Base-by-base conservation (phyloP, 2,329 filamentous ascomycete genomes). In the Colletotrichum sp. region DNA sequence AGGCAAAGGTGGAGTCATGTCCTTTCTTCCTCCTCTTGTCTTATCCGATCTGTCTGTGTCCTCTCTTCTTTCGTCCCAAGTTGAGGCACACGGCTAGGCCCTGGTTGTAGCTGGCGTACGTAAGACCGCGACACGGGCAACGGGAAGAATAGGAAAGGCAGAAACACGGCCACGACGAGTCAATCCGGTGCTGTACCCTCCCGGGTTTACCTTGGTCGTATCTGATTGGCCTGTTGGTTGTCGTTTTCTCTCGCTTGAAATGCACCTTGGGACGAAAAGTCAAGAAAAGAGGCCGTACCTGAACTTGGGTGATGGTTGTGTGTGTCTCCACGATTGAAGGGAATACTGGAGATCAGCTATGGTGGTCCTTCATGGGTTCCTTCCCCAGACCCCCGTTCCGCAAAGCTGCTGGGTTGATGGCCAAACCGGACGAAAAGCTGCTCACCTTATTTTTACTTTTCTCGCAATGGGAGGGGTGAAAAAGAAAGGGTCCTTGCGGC, bases 1-100 rank as follows among this genome's bases (percentile, higher is more conserved):
- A 63, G 63, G 52, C 30, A 15, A 16, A 62, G 32, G 64, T 49
- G 57, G 70, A 73, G 70, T 73, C 73, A 68, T 68, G 70, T 69
- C 36, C 26, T 66, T 18, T 28, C 15, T 18, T 12, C 24, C 24
- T 60, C 21, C 30, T 52, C 21, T 28, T n/a, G 16, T 32, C 26
- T 57, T 34, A 57, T 24, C 30, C 55, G 18, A 16, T 32, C 57
- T 60, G 26, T n/a, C 12, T 32, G n/a, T 62, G 28, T 62, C 32
- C 59, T 32, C 30, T 30, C 4, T 12, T 34, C 18, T 62, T 32
- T 76, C 63, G 34, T 76, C 70, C 70, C 39, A 76, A 73, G 70
- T 76, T 65, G 55, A 55, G 39, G 12, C 12, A 36, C 34, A 24
- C 21, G 32, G 34, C 15, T 34, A 62, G n/a, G 59, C 18, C 9